Conservation (phyloP, 768 basidiomycete species). For the Gloeostereum incarnatum region DNA sequence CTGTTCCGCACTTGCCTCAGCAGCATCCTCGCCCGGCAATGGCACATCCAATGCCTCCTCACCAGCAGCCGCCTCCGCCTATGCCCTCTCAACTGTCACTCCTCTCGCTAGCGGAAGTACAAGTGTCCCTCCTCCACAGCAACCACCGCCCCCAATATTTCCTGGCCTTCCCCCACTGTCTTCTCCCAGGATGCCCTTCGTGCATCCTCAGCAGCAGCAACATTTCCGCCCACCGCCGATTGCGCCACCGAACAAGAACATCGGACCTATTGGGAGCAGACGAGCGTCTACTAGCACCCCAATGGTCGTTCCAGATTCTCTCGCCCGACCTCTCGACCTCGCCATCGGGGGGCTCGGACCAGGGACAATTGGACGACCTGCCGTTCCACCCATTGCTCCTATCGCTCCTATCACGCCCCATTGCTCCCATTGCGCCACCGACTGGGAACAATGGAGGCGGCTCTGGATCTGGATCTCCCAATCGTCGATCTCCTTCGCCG, state of each 20-base stretch:
- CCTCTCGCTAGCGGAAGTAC: too few relatives aligned
- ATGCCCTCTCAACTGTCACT: too few relatives aligned
- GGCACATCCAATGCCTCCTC: slow-evolving; percentile 19
- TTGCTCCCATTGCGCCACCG: too few relatives aligned
- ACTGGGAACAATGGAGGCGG: too few relatives aligned
- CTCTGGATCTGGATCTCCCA: slow-evolving; percentile 43
- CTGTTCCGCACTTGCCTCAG: slow-evolving; percentile 14
- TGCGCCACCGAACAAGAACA: neutral
- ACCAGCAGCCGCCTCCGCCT: slow-evolving; percentile 17
- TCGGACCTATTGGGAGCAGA: neutral
- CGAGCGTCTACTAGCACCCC: neutral
- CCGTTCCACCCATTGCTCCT: slow-evolving; percentile 54
- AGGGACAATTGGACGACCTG: slow-evolving; percentile 9
- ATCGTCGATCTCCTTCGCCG: slow-evolving; percentile 39
- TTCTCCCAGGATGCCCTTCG: too few relatives aligned
- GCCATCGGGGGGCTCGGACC: neutral
- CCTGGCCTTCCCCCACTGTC: too few relatives aligned
- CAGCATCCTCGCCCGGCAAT: slow-evolving; percentile 13
- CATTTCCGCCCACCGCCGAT: neutral
- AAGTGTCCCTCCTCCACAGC: too few relatives aligned
- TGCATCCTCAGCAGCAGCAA: neutral
- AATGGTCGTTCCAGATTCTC: slow-evolving; percentile 18
- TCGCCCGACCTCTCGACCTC: neutral
- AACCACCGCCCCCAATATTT: too few relatives aligned
- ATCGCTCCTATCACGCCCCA: slow-evolving; percentile 47